Percentiles rank a stretch among this genome's conserved stretches.
phyloP scores from a whole-genome alignment of 129 eudicot species.

The Apium graveolens region DNA sequence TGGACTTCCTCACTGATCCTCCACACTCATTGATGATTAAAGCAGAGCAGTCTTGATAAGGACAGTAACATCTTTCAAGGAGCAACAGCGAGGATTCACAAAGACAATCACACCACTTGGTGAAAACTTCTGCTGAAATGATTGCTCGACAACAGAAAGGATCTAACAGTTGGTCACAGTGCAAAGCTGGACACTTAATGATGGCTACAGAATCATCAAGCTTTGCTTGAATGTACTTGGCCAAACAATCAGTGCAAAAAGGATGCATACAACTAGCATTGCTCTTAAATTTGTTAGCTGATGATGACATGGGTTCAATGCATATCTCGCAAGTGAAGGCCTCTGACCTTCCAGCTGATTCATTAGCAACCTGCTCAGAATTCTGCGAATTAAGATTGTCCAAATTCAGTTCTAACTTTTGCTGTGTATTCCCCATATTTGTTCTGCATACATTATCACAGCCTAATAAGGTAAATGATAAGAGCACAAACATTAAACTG shows the following conservation, averaged over 20 bases:
- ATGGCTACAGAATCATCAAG: background rate
- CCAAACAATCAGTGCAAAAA: conserved; percentile 9
- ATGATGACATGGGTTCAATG: conserved; percentile 9
- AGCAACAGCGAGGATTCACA: background rate
- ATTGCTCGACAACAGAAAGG: background rate
- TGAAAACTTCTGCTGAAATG: background rate
- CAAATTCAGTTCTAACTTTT: background rate
- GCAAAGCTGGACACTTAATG: conserved; percentile 6
- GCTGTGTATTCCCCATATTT: background rate
- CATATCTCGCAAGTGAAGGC: conserved; percentile 5
- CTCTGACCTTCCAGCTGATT: background rate
- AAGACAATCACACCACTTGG: background rate
- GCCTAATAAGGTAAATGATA: background rate
- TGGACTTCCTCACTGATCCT: background rate
- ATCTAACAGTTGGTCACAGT: conserved; percentile 1
- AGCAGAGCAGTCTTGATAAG: background rate
- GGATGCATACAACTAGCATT: background rate
- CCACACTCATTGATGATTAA: conserved; percentile 10
- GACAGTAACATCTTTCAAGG: conserved; percentile 2
- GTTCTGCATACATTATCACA: background rate
- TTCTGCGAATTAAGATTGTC: background rate
- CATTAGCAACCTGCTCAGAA: background rate
- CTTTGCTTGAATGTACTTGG: conserved; percentile 6
- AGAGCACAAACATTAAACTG: background rate
- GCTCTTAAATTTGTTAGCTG: background rate